Conservation (phyloP, 371 early-diverging fungal genomes). For the Rhizopus delemar region DNA sequence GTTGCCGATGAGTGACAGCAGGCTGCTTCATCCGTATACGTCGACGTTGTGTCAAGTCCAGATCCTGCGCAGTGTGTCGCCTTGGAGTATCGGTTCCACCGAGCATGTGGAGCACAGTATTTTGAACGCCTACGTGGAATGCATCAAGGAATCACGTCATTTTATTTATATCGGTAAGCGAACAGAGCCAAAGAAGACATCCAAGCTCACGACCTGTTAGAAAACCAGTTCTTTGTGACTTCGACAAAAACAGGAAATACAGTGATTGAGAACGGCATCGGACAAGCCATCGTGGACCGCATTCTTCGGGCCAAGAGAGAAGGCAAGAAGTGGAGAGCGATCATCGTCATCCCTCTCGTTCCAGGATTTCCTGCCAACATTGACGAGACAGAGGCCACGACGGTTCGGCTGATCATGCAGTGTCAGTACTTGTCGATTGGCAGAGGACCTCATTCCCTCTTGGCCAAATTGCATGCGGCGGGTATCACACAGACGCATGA, state of each 20-base stretch:
- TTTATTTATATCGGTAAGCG: slow-evolving; percentile 81
- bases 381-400: slow-evolving; percentile 67
- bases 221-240: slow-evolving; percentile 83
- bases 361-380: slow-evolving; percentile 86
- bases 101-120: slow-evolving; percentile 69
- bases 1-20: slow-evolving; percentile 4
- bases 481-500: slow-evolving; percentile 60
- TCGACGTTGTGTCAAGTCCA: slow-evolving; percentile 60
- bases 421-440: slow-evolving; percentile 77
- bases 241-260: slow-evolving; percentile 32
- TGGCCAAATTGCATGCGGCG: slow-evolving; percentile 54
- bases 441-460: slow-evolving; percentile 70
- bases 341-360: slow-evolving; percentile 82
- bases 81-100: slow-evolving; percentile 63
- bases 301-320: slow-evolving; percentile 70
- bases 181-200: slow-evolving; percentile 39
- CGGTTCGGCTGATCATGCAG: slow-evolving; percentile 73
- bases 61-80: slow-evolving; percentile 60
- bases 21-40: slow-evolving; percentile 25
- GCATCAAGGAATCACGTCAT: slow-evolving; percentile 73
- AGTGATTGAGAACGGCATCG: slow-evolving; percentile 72
- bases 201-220: slow-evolving; percentile 2
- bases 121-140: slow-evolving; percentile 72
- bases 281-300: slow-evolving; percentile 72
- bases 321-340: slow-evolving; percentile 70